Conservation (phyloP, 2,329 filamentous ascomycete species). For the Ophiosphaerella narmari region DNA sequence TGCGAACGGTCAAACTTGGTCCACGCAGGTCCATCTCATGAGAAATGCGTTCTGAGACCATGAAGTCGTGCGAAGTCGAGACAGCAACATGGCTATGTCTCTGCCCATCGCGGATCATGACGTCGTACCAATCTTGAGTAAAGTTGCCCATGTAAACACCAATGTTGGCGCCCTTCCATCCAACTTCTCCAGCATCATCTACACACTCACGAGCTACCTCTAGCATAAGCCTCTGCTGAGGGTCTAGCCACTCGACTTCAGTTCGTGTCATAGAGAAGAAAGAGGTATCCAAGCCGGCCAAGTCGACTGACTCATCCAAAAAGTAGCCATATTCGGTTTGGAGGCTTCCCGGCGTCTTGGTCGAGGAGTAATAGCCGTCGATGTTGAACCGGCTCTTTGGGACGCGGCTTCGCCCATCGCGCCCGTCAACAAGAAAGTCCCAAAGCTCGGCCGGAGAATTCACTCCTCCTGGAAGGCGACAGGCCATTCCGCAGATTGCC, state of each 20-base stretch:
- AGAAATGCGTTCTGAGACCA: constrained; percentile 25
- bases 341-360: constrained; percentile 16
- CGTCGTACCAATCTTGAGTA: constrained; percentile 22
- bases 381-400: constrained; percentile 12
- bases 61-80: constrained; percentile 12
- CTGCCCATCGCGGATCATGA: background rate
- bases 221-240: constrained; percentile 31
- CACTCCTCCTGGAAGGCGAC: constrained; percentile 23
- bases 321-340: constrained; percentile 24
- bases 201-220: constrained; percentile 43
- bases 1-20: constrained; percentile 37
- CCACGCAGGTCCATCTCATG: constrained; percentile 18
- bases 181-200: constrained; percentile 32
- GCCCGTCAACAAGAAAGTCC: constrained; percentile 26
- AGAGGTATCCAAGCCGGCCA: constrained; percentile 12
- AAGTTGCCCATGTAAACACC: constrained; percentile 37
- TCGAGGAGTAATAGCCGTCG: constrained; percentile 15
- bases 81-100: constrained; percentile 6
- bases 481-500: constrained; percentile 31
- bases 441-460: constrained; percentile 29
- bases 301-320: constrained; percentile 7
- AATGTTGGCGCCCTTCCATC: constrained; percentile 27
- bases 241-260: constrained; percentile 21
- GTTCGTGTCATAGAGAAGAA: constrained; percentile 16
- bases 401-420: constrained; percentile 1